phyloP scores from a whole-genome alignment of 2,329 filamentous ascomycete genomes.

The Xylariaceae sp. region DNA sequence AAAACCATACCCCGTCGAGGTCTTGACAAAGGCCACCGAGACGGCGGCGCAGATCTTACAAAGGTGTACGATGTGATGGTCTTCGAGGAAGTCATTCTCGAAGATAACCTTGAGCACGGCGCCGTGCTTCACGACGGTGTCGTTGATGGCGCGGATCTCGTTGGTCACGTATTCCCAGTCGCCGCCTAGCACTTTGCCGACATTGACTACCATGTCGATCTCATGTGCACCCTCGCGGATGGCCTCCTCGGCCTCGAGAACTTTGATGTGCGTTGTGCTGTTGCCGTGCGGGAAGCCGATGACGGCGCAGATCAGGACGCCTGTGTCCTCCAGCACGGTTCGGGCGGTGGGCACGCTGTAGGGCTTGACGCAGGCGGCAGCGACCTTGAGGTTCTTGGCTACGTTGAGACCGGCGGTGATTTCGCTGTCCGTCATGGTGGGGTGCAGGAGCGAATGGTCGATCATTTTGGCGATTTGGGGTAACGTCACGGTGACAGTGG shows the following conservation, averaged over 20 bases:
- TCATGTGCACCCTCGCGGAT: slow-evolving; percentile 47
- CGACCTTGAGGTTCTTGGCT: slow-evolving; percentile 45
- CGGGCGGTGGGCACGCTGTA: slow-evolving; percentile 49
- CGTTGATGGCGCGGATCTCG: slow-evolving; percentile 50
- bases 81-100: slow-evolving; percentile 54
- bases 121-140: slow-evolving; percentile 40
- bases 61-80: slow-evolving; percentile 47
- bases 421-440: slow-evolving; percentile 56
- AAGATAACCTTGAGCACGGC: slow-evolving; percentile 58
- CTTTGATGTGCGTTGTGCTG: slow-evolving; percentile 50
- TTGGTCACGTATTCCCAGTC: slow-evolving; percentile 54
- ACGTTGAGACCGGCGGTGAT: slow-evolving; percentile 47
- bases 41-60: slow-evolving; percentile 52
- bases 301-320: slow-evolving; percentile 53
- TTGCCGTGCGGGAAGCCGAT: slow-evolving; percentile 60
- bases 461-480: slow-evolving; percentile 51
- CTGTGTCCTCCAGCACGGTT: slow-evolving; percentile 43
- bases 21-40: slow-evolving; percentile 56
- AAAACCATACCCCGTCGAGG: slow-evolving; percentile 58
- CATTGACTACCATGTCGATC: slow-evolving; percentile 59
- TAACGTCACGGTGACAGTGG: slow-evolving; percentile 40
- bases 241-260: slow-evolving; percentile 48
- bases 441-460: slow-evolving; percentile 59
- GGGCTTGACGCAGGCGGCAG: slow-evolving; percentile 56
- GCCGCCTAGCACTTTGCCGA: slow-evolving; percentile 53